Conservation (phyloP, 306 rosid species). For the Pueraria montana region DNA sequence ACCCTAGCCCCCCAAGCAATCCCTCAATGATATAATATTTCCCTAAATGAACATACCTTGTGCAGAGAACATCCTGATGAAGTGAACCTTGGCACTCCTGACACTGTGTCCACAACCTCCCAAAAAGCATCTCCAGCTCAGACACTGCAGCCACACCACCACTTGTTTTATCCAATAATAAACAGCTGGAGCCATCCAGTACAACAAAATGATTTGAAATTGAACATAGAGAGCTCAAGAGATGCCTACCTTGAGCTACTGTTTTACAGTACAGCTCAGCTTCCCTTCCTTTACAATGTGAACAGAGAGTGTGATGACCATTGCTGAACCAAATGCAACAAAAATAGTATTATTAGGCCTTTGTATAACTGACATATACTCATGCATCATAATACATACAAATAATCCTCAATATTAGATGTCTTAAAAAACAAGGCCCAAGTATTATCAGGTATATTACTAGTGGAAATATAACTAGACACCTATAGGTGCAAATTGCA, state of each 20-base stretch:
- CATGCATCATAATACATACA: conserved; percentile 26
- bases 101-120: conserved; percentile 97
- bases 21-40: conserved; percentile 1
- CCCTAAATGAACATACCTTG: conserved; percentile 70
- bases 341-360: conserved; percentile 29
- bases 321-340: conserved; percentile 62
- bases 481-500: conserved; percentile 4
- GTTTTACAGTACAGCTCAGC: conserved; percentile 95
- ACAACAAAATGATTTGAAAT: conserved; percentile 38
- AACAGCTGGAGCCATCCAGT: conserved; percentile 27
- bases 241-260: conserved; percentile 71
- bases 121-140: conserved; percentile 90
- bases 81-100: conserved; percentile 99
- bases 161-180: conserved; percentile 40
- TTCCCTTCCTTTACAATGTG: conserved; percentile 93
- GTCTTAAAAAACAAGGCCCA: conserved; percentile 3
- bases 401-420: conserved; percentile 21
- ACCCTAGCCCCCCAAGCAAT: conserved; percentile 29
- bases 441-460: conserved; percentile 22
- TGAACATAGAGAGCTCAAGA: conserved; percentile 28
- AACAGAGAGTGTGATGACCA: conserved; percentile 70
- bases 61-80: conserved; percentile 98
- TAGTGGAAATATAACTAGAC: conserved; percentile 20
- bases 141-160: conserved; percentile 71
- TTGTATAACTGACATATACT: background rate